Evolutionary conservation across 169 alveolate species (phyloP).

Genomic region (Perkinsus marinus): DNA sequence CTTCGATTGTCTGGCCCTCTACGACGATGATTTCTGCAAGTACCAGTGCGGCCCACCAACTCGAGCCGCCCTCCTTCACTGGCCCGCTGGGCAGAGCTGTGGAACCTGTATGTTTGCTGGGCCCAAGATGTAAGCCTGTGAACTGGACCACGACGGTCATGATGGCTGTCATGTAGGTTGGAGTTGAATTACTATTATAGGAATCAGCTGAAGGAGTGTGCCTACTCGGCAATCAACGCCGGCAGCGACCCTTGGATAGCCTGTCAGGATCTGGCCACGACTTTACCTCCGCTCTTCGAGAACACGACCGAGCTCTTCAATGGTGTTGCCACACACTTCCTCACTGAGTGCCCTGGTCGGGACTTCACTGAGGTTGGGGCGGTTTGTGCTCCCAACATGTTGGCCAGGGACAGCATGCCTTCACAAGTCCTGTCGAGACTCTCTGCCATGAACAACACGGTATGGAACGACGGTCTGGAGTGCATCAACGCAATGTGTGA

Average conservation of each 20-base stretch:
- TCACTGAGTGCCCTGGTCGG: constrained; percentile 6
- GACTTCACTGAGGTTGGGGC: not conserved
- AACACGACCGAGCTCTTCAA: not conserved
- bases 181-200: not conserved
- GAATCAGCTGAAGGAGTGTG: not conserved
- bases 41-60: constrained; percentile 6
- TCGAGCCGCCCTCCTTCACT: not conserved
- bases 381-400: not conserved
- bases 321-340: not conserved
- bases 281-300: not conserved
- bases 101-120: constrained; percentile 3
- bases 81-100: constrained; percentile 5
- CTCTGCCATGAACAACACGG: not conserved
- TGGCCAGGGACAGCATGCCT: not conserved
- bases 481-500: constrained; percentile 5
- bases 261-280: not conserved
- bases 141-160: too few relatives aligned
- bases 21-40: not conserved
- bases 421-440: not conserved
- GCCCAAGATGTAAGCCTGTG: not conserved
- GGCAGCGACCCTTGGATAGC: not conserved
- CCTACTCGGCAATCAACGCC: not conserved
- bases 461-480: not conserved
- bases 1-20: not conserved
- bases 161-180: not conserved